These are phyloP conservation scores for Cladosporium oxysporum DNA, from an alignment of 2,329 filamentous ascomycete genomes.

Conservation along the genomic window DNA sequence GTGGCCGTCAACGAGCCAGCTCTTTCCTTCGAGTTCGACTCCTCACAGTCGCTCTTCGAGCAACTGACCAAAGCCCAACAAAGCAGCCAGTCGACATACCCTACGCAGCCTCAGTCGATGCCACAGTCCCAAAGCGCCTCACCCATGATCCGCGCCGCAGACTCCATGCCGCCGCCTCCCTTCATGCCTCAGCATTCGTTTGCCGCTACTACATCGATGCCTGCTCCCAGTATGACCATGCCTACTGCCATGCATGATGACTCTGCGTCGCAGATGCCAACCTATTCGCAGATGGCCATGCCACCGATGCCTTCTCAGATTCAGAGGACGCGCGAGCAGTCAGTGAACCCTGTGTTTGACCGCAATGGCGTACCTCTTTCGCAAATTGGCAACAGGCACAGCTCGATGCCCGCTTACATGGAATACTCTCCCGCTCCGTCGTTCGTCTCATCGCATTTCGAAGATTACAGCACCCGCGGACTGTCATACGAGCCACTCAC, in stretches of 20 bases:
- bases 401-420: slow-evolving; percentile 97
- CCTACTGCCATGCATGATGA: slow-evolving; percentile 61
- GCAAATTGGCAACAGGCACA: slow-evolving; percentile 85
- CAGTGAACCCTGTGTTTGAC: slow-evolving; percentile 77
- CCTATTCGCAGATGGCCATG: slow-evolving; percentile 75
- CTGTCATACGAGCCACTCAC: slow-evolving; percentile 97
- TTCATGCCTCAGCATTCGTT: slow-evolving; percentile 61
- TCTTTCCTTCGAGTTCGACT: slow-evolving; percentile 98
- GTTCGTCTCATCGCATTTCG: slow-evolving; percentile 97
- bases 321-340: slow-evolving; percentile 82
- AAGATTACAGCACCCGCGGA: slow-evolving; percentile 95
- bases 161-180: slow-evolving; percentile 91
- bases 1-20: slow-evolving; percentile 96
- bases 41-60: slow-evolving; percentile 97
- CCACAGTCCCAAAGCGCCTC: slow-evolving; percentile 79
- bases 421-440: slow-evolving; percentile 98
- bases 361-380: slow-evolving; percentile 84
- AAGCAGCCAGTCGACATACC: slow-evolving; percentile 94
- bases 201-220: slow-evolving; percentile 35
- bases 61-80: slow-evolving; percentile 99
- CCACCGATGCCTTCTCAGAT: slow-evolving; percentile 68
- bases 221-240: slow-evolving; percentile 33
- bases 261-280: slow-evolving; percentile 59
- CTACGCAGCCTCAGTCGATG: slow-evolving; percentile 33
- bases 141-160: slow-evolving; percentile 84